phyloP scores from a whole-genome alignment of 495 filamentous ascomycete genomes.

The Podospora pseudoanserina region DNA sequence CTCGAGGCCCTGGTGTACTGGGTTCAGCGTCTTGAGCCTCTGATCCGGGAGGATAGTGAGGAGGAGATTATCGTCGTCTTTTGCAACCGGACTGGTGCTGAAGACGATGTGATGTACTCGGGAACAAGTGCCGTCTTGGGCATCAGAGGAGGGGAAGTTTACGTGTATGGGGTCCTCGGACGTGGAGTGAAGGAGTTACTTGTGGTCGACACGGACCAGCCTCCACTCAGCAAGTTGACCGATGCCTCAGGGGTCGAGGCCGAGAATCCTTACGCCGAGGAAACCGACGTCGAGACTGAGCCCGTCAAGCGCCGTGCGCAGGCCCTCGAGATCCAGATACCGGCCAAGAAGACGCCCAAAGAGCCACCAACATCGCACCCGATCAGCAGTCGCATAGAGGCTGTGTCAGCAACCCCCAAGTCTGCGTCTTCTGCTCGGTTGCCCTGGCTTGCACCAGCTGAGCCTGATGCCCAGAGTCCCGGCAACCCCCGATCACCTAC shows the following conservation, averaged over 20 bases:
- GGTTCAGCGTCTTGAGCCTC: constrained; percentile 75
- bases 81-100: constrained; percentile 74
- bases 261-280: background rate
- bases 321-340: background rate
- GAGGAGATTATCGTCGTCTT: constrained; percentile 73
- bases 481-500: constrained; percentile 8
- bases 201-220: constrained; percentile 54
- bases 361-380: background rate
- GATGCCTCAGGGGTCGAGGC: constrained; percentile 16
- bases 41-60: constrained; percentile 55
- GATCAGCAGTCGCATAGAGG: background rate
- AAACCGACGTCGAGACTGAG: background rate
- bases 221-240: constrained; percentile 29
- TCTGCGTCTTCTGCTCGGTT: constrained; percentile 10
- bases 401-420: background rate
- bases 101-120: constrained; percentile 68
- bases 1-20: constrained; percentile 83
- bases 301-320: background rate
- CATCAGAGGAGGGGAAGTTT: constrained; percentile 62
- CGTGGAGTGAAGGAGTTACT: constrained; percentile 61
- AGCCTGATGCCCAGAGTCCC: background rate
- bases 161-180: constrained; percentile 66
- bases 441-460: constrained; percentile 16
- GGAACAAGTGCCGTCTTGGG: constrained; percentile 82
- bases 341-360: background rate